Evolutionary conservation across 345 rosid genomes (phyloP).

Genomic region (Salix arbutifolia): DNA sequence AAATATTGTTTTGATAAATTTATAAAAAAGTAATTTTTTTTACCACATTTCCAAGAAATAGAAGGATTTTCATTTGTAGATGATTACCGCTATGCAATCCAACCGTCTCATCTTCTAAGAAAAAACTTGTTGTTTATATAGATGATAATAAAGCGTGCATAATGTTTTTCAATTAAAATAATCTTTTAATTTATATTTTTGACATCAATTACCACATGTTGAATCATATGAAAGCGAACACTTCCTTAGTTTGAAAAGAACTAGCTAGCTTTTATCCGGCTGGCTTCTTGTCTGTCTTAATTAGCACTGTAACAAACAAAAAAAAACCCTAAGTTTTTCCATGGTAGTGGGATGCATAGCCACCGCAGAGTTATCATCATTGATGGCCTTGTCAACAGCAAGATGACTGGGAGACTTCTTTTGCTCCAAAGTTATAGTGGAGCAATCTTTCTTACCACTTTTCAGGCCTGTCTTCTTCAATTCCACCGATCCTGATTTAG

Average conservation of each 20-base stretch:
- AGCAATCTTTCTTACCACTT: slow-evolving; percentile 20
- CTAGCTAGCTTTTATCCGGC: not conserved
- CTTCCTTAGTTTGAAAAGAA: slow-evolving; percentile 8
- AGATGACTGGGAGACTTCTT: slow-evolving; percentile 34
- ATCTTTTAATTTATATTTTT: too few species aligned
- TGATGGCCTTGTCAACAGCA: slow-evolving; percentile 27
- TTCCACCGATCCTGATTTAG: too few species aligned
- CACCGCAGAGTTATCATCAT: slow-evolving; percentile 29
- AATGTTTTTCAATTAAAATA: too few species aligned
- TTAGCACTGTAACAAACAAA: slow-evolving; percentile 19
- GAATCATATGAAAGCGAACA: too few species aligned
- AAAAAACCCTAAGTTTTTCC: slow-evolving; percentile 31
- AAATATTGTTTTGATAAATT: too few species aligned
- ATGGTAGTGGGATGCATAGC: slow-evolving; percentile 28
- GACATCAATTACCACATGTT: too few species aligned
- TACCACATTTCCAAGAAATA: too few species aligned
- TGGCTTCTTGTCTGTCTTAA: slow-evolving; percentile 10
- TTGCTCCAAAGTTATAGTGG: slow-evolving; percentile 26
- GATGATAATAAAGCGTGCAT: too few species aligned
- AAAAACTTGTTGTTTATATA: not conserved
- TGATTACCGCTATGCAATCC: slow-evolving; percentile 12
- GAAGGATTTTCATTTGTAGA: slow-evolving; percentile 8
- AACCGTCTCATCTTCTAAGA: slow-evolving; percentile 16
- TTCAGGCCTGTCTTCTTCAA: not conserved
- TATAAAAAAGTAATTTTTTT: too few species aligned